phyloP scores from a whole-genome alignment of 768 basidiomycete species.

The Pleurotus giganteus region DNA sequence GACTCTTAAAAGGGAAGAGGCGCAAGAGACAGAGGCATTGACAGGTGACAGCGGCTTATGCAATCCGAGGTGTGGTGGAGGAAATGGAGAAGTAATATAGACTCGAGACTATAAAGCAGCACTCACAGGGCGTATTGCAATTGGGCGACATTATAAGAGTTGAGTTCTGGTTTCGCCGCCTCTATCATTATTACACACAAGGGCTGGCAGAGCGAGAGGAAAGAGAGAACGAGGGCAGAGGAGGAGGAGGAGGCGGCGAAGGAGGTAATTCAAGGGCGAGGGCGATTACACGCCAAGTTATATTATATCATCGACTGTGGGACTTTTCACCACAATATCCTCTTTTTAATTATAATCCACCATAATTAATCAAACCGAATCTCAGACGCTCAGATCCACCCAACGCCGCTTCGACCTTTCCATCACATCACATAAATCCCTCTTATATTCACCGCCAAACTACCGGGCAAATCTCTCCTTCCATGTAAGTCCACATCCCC shows the following conservation, averaged over 20 bases:
- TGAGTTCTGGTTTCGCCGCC: constrained; percentile 48
- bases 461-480: not conserved
- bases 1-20: constrained; percentile 9
- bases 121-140: constrained; percentile 61
- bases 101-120: not conserved
- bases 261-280: not conserved
- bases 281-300: not conserved
- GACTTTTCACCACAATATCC: constrained; percentile 2
- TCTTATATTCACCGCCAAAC: not conserved
- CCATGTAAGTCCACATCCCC: no score
- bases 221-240: constrained; percentile 10
- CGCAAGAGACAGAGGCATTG: constrained; percentile 21
- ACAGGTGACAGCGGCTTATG: constrained; percentile 27
- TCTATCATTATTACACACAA: constrained; percentile 49
- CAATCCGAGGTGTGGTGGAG: constrained; percentile 10
- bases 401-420: not conserved
- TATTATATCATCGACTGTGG: not conserved
- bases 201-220: constrained; percentile 3
- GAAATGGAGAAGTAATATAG: constrained; percentile 4
- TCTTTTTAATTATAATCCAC: constrained; percentile 6
- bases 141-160: constrained; percentile 61
- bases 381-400: not conserved
- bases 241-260: constrained; percentile 11
- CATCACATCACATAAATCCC: not conserved
- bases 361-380: not conserved